phyloP scores from a whole-genome alignment of 2,329 filamentous ascomycete species.

The Neofusicoccum sp. region DNA sequence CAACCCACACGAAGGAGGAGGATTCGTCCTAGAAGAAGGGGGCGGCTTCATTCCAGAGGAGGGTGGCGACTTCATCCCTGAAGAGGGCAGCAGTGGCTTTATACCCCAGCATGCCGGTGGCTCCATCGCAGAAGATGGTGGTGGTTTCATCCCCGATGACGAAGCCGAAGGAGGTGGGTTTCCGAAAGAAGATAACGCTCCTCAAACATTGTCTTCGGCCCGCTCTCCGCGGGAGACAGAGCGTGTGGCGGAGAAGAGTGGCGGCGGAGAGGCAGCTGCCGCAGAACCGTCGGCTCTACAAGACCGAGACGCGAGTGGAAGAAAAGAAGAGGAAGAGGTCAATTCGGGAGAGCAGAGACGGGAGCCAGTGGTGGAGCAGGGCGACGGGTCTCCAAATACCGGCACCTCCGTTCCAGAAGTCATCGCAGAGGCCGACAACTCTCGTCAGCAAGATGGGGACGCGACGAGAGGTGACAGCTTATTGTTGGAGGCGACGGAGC shows the following conservation, averaged over 20 bases:
- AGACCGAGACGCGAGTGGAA: no score
- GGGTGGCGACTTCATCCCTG: constrained; percentile 36
- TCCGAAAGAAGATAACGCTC: background rate
- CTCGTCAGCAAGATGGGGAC: no score
- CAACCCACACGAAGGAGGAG: constrained; percentile 20
- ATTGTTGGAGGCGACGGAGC: no score
- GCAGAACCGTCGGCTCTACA: no score
- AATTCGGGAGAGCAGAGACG: no score
- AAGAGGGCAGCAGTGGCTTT: constrained; percentile 37
- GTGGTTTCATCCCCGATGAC: constrained; percentile 41
- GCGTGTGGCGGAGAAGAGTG: background rate
- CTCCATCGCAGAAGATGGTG: constrained; percentile 17
- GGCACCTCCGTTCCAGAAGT: no score
- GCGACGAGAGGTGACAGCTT: background rate
- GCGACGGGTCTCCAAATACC: no score
- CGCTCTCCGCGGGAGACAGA: background rate
- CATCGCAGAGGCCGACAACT: no score
- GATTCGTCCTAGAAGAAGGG: constrained; percentile 23
- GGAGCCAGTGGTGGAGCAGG: no score
- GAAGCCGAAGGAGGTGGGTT: constrained; percentile 23
- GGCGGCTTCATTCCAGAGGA: constrained; percentile 19
- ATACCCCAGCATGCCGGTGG: constrained; percentile 20
- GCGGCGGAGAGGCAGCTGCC: background rate
- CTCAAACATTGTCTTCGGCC: background rate
- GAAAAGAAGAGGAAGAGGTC: no score